These are phyloP conservation scores for Peltaster fructicola DNA, from an alignment of 2,329 filamentous ascomycete genomes.

Conservation along the genomic window DNA sequence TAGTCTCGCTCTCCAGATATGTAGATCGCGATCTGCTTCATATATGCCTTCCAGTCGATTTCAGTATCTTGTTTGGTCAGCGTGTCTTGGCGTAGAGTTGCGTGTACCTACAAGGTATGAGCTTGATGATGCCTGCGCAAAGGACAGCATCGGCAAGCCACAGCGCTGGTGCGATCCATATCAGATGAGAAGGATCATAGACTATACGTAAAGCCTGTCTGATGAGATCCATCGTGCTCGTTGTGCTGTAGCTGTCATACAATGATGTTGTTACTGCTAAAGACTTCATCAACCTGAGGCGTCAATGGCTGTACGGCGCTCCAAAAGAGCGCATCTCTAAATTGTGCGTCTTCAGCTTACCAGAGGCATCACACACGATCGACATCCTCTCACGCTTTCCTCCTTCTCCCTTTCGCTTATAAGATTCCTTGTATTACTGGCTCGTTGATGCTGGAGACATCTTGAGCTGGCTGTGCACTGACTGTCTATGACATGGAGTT, in stretches of 20 bases:
- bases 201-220: slow-evolving; percentile 23
- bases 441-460: too few species aligned
- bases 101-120: slow-evolving; percentile 58
- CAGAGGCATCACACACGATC: slow-evolving; percentile 2
- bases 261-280: background rate
- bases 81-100: too few species aligned
- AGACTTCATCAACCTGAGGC: too few species aligned
- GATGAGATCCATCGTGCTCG: slow-evolving; percentile 23
- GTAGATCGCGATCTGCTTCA: slow-evolving; percentile 76
- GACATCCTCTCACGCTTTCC: background rate
- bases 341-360: too few species aligned
- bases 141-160: slow-evolving; percentile 54
- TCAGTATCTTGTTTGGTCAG: slow-evolving; percentile 56
- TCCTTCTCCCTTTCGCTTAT: background rate
- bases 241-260: background rate
- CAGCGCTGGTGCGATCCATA: slow-evolving; percentile 49
- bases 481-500: too few species aligned
- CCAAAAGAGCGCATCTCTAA: too few species aligned
- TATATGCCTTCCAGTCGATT: slow-evolving; percentile 95
- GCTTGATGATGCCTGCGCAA: slow-evolving; percentile 59
- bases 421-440: too few species aligned
- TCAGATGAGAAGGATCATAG: slow-evolving; percentile 36
- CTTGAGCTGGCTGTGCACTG: too few species aligned
- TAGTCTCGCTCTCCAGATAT: slow-evolving; percentile 79
- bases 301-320: too few species aligned